phyloP scores from a whole-genome alignment of 176 grass and related monocot species.

The Avena atlantica region DNA sequence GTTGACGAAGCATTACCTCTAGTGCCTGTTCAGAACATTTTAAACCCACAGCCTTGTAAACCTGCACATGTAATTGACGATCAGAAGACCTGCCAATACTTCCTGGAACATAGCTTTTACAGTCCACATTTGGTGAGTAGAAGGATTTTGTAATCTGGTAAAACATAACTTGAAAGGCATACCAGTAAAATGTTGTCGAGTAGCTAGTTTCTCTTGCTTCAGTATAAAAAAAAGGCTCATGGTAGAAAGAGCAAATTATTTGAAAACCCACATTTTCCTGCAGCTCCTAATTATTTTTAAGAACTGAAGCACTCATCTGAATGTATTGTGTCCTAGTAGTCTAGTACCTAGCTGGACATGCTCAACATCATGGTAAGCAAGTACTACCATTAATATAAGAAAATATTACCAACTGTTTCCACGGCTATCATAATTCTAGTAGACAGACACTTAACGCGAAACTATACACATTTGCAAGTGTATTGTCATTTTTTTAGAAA shows the following conservation, averaged over 20 bases:
- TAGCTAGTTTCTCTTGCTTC: background rate
- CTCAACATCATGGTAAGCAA: background rate
- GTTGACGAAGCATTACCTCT: slow-evolving; percentile 62
- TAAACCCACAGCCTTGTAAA: slow-evolving; percentile 86
- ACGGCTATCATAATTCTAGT: background rate
- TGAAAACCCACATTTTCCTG: background rate
- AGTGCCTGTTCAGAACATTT: slow-evolving; percentile 82
- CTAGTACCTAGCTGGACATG: background rate
- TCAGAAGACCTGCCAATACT: slow-evolving; percentile 20
- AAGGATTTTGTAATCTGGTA: background rate
- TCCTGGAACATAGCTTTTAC: background rate
- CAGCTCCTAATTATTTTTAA: background rate
- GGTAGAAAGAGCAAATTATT: background rate
- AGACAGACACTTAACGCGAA: background rate
- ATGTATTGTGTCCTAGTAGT: too few relatives aligned
- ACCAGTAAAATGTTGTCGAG: too few relatives aligned
- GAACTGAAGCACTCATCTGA: too few relatives aligned
- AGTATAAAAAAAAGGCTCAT: background rate
- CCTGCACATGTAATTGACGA: slow-evolving; percentile 44
- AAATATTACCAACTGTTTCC: background rate
- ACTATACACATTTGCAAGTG: background rate
- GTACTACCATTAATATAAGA: background rate
- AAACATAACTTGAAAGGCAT: too few relatives aligned
- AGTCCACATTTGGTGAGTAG: background rate
- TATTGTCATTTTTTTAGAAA: too few relatives aligned